Evolutionary conservation across 2,329 filamentous ascomycete genomes (phyloP), one percentile per base, ranked within the genome.

Genomic region (Exserohilum rostratum): DNA sequence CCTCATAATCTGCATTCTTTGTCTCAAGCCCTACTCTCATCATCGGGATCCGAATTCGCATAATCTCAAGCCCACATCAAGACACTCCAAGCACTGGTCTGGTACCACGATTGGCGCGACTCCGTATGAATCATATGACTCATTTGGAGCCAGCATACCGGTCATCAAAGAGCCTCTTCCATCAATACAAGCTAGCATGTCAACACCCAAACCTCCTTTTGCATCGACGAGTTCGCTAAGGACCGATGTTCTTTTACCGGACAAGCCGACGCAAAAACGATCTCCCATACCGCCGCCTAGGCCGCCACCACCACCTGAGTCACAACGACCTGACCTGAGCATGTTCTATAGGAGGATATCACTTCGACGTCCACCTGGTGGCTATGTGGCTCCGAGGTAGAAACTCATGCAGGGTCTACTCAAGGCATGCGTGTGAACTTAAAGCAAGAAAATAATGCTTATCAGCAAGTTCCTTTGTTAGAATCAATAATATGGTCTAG

Each of bases 51-150:
- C 54, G 5, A 47, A 31, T 30, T 55, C 50, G 6, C 56, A 56
- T n/a, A 34, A 48, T 46, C 31, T 51, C 11, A 51, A 50, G 29
- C 30, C 38, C 7, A 49, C 57, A 9, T 37, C 54, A 35, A 40
- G 50, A 12, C 46, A 51, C 47, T 56, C 46, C 17, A 65, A 66
- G 40, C 61, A 62, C 20, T 58, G 58, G 46, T 58, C 59, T 11
- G 65, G 57, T 17, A 64, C 60, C n/a, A 70, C 64, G 6, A 57
- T 66, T 31, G 57, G 61, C 5, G 61, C 65, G 42, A 60, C 58
- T n/a, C 56, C 55, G 11, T 67, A 64, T 50, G 55, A 62, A 42
- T 58, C 55, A 2, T 53, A 52, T 37, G 52, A 46, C 18, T 49
- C 52, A 5, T 57, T 48, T 35, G 38, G 33, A n/a, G 38, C 38